Percentiles rank a stretch among this genome's conserved stretches.
These are phyloP conservation scores for Cladophialophora chaetospira DNA, from an alignment of 2,329 filamentous ascomycete genomes.

Conservation along the genomic window DNA sequence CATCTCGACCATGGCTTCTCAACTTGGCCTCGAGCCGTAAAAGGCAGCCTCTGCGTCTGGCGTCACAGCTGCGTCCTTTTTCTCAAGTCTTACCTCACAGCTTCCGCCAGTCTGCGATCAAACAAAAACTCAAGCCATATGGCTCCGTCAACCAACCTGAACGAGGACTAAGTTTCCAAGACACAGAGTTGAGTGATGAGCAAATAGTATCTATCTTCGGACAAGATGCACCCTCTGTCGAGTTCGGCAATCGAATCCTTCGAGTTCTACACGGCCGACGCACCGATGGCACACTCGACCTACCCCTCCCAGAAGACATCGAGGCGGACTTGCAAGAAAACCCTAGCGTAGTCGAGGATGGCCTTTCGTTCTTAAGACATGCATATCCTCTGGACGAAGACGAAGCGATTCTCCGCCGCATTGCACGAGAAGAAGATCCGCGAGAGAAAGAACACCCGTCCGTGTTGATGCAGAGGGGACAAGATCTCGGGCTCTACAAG, in stretches of 20 bases:
- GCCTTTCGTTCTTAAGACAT: slow-evolving; percentile 45
- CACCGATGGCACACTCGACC: slow-evolving; percentile 48
- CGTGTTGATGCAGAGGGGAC: slow-evolving; percentile 37
- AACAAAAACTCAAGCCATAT: slow-evolving; percentile 23
- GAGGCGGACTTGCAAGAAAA: slow-evolving; percentile 33
- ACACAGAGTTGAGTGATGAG: slow-evolving; percentile 17
- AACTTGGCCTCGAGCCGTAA: not conserved
- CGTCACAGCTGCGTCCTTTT: slow-evolving; percentile 14
- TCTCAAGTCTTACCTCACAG: slow-evolving; percentile 3
- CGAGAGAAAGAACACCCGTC: slow-evolving; percentile 29
- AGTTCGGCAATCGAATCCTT: slow-evolving; percentile 30
- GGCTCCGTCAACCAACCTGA: slow-evolving; percentile 27
- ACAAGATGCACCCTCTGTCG: slow-evolving; percentile 13
- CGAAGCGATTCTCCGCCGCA: slow-evolving; percentile 49
- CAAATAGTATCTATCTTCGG: slow-evolving; percentile 29
- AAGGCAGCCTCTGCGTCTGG: slow-evolving; percentile 1
- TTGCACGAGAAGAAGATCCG: slow-evolving; percentile 36
- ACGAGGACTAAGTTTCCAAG: slow-evolving; percentile 29
- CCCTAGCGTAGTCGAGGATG: slow-evolving; percentile 39
- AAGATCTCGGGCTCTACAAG: slow-evolving; percentile 41
- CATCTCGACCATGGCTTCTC: slow-evolving; percentile 6
- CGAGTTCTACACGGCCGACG: slow-evolving; percentile 48
- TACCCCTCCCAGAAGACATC: slow-evolving; percentile 46
- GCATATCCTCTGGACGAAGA: slow-evolving; percentile 51
- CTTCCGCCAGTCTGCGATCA: slow-evolving; percentile 15